Evolutionary conservation across 2,329 filamentous ascomycete genomes (phyloP).

Genomic region (Helicocarpus griseus): DNA sequence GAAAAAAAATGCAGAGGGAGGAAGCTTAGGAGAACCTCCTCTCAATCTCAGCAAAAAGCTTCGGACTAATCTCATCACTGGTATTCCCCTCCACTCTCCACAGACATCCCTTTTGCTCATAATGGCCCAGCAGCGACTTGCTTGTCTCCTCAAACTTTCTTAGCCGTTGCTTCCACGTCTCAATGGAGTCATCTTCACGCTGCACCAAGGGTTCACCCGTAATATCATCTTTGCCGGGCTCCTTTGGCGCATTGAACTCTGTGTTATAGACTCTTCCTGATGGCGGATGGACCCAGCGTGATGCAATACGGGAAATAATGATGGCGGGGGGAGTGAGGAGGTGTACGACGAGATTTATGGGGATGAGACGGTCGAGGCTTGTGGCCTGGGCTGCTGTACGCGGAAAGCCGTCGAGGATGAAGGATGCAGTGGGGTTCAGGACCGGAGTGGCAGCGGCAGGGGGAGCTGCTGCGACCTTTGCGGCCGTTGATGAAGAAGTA

Average conservation of each 20-base stretch:
- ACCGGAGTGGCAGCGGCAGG: constrained; percentile 37
- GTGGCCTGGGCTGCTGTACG: constrained; percentile 72
- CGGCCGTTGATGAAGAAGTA: constrained; percentile 38
- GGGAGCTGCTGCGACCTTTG: constrained; percentile 19
- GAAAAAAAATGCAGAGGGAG: neutral
- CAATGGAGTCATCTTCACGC: constrained; percentile 74
- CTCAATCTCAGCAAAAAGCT: constrained; percentile 74
- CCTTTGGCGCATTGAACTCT: constrained; percentile 75
- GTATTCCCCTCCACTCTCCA: constrained; percentile 81
- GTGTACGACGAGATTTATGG: constrained; percentile 90
- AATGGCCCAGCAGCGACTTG: constrained; percentile 76
- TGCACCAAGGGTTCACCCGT: constrained; percentile 81
- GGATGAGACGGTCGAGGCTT: constrained; percentile 68
- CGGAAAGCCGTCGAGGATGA: constrained; percentile 93
- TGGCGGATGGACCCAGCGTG: constrained; percentile 85
- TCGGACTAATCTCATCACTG: constrained; percentile 92
- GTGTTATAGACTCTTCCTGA: constrained; percentile 94
- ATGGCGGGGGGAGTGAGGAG: constrained; percentile 77
- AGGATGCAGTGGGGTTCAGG: constrained; percentile 69
- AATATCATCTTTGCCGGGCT: constrained; percentile 73
- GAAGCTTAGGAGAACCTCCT: constrained; percentile 51
- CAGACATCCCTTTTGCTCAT: constrained; percentile 71
- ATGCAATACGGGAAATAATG: constrained; percentile 80
- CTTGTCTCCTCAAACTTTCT: constrained; percentile 81
- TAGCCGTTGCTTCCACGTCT: constrained; percentile 72